These are phyloP conservation scores for Pythium oligandrum DNA, from an alignment of 352 stramenopile genomes.

Conservation along the genomic window DNA sequence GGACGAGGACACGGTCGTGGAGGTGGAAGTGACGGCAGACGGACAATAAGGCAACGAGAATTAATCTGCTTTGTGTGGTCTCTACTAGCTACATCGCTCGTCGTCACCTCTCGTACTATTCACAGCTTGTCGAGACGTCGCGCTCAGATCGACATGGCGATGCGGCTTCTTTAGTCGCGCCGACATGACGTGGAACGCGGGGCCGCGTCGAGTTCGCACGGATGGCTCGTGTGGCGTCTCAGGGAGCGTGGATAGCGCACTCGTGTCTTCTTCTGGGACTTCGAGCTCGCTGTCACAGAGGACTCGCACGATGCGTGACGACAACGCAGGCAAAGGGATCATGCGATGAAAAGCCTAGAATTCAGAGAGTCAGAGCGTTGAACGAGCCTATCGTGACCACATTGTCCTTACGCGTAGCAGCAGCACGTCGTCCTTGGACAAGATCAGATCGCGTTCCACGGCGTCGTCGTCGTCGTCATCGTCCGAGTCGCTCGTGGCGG, in stretches of 20 bases:
- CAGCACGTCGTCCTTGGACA: slow-evolving; percentile 47
- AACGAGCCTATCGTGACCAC: too few relatives aligned
- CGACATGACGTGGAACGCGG: too few relatives aligned
- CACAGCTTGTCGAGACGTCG: slow-evolving; percentile 17
- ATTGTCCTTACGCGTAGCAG: slow-evolving; percentile 14
- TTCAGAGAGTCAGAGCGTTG: too few relatives aligned
- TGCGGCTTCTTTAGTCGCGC: slow-evolving; percentile 26
- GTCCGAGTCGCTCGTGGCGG: not conserved
- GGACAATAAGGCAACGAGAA: not conserved
- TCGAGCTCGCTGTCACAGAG: slow-evolving; percentile 51
- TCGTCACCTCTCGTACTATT: not conserved
- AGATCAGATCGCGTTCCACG: slow-evolving; percentile 32
- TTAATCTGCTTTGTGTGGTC: slow-evolving; percentile 1
- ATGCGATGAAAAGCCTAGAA: slow-evolving; percentile 38
- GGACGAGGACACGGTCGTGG: slow-evolving; percentile 6
- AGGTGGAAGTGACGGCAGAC: slow-evolving; percentile 1
- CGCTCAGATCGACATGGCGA: slow-evolving; percentile 36
- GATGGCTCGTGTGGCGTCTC: too few relatives aligned
- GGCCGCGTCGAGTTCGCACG: too few relatives aligned
- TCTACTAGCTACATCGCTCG: slow-evolving; percentile 5
- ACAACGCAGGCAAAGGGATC: slow-evolving; percentile 45
- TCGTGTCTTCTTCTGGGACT: slow-evolving; percentile 23
- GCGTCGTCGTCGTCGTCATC: slow-evolving; percentile 2
- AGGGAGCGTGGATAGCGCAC: too few relatives aligned
- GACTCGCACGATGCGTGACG: slow-evolving; percentile 44